Evolutionary conservation across 2,329 filamentous ascomycete species (phyloP).

Genomic region (Exserohilum rostratum): DNA sequence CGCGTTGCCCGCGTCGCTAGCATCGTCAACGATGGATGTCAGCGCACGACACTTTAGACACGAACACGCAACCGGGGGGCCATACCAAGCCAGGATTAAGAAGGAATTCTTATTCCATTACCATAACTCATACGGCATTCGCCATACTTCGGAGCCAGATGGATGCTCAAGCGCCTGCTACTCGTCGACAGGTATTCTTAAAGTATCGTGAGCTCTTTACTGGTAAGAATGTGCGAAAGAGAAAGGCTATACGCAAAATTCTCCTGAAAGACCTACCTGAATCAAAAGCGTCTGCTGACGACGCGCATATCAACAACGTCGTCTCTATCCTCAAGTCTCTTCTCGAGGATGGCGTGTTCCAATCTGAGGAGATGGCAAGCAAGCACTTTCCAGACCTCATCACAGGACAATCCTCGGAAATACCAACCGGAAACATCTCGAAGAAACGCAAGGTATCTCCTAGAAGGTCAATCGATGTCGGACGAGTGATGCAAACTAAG

Average conservation of each 20-base stretch:
- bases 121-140: neutral
- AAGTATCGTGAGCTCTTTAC: neutral
- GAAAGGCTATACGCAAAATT: conserved; percentile 2
- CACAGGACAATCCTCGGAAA: neutral
- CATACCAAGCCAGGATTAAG: neutral
- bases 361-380: neutral
- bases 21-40: neutral
- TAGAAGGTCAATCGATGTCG: neutral
- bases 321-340: conserved; percentile 1
- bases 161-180: neutral
- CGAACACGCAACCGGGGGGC: neutral
- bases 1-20: neutral
- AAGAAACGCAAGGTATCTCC: neutral
- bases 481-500: neutral
- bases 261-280: neutral
- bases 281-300: neutral
- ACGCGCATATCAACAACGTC: neutral
- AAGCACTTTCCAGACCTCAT: conserved; percentile 1
- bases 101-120: neutral
- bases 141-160: neutral
- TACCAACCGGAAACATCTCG: neutral
- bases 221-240: conserved; percentile 1
- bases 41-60: conserved; percentile 1
- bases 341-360: conserved; percentile 1
- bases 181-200: conserved; percentile 3